Conservation (phyloP, 148 eudicot species). For the Rhododendron molle region DNA sequence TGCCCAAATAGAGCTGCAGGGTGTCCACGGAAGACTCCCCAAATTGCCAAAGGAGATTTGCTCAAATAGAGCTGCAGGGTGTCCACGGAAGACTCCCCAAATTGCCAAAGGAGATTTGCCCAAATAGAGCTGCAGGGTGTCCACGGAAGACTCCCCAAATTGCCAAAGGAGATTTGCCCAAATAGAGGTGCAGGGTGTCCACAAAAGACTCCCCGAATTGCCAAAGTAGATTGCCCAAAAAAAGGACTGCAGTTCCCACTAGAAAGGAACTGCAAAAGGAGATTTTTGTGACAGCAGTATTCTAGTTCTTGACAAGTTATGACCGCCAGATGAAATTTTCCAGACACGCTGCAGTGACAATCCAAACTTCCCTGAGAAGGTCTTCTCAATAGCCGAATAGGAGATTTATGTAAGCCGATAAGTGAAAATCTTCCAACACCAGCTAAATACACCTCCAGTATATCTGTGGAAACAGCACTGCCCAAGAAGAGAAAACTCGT, state of each 20-base stretch:
- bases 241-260: constrained; percentile 18
- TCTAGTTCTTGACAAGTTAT: background rate
- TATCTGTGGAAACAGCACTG: background rate
- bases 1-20: constrained; percentile 30
- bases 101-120: constrained; percentile 83
- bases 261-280: constrained; percentile 8
- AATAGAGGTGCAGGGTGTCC: background rate
- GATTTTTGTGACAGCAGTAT: background rate
- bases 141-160: constrained; percentile 25
- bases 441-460: constrained; percentile 2
- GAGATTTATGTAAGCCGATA: background rate
- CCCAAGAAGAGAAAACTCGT: background rate
- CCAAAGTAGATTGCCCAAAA: constrained; percentile 77
- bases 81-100: background rate
- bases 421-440: background rate
- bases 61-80: constrained; percentile 22
- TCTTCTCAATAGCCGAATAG: constrained; percentile 9
- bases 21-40: background rate
- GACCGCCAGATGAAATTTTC: constrained; percentile 33
- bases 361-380: background rate
- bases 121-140: constrained; percentile 20
- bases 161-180: constrained; percentile 72
- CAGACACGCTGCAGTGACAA: background rate
- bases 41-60: constrained; percentile 74
- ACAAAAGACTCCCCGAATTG: constrained; percentile 15